Percentiles rank a stretch among this genome's conserved stretches.
phyloP scores from a whole-genome alignment of 2,329 filamentous ascomycete genomes.

The Pyrenophora tritici-repentis region DNA sequence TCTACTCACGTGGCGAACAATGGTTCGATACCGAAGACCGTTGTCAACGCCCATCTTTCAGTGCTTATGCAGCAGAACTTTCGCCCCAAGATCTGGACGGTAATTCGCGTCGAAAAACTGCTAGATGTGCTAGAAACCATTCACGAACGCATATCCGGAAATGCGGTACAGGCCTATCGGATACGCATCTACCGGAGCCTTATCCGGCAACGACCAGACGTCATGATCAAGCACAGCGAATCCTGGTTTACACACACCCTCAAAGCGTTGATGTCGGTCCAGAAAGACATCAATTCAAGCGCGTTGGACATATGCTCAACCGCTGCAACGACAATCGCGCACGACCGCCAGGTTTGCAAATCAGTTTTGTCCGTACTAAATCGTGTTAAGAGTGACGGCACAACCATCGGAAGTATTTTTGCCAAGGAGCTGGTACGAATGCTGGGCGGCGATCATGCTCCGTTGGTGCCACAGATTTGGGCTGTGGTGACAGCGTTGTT shows the following conservation, averaged over 20 bases:
- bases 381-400: slow-evolving; percentile 64
- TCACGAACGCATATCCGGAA: slow-evolving; percentile 75
- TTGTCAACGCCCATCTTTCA: slow-evolving; percentile 79
- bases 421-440: slow-evolving; percentile 67
- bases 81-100: slow-evolving; percentile 71
- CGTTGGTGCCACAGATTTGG: slow-evolving; percentile 86
- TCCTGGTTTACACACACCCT: slow-evolving; percentile 86
- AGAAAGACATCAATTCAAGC: slow-evolving; percentile 75
- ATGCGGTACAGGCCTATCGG: slow-evolving; percentile 77
- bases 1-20: slow-evolving; percentile 76
- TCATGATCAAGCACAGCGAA: slow-evolving; percentile 71
- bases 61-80: slow-evolving; percentile 83
- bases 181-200: slow-evolving; percentile 80
- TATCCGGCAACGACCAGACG: slow-evolving; percentile 68
- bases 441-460: slow-evolving; percentile 61
- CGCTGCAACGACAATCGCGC: slow-evolving; percentile 70
- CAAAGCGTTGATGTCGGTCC: slow-evolving; percentile 76
- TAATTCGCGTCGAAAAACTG: slow-evolving; percentile 70
- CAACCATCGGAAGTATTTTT: slow-evolving; percentile 61
- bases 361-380: slow-evolving; percentile 68
- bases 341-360: slow-evolving; percentile 69
- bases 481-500: slow-evolving; percentile 79
- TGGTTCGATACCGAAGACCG: slow-evolving; percentile 70
- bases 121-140: slow-evolving; percentile 73
- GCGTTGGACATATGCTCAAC: slow-evolving; percentile 77